Conservation (phyloP, 768 basidiomycete genomes). For the Lactarius pseudohatsudake region DNA sequence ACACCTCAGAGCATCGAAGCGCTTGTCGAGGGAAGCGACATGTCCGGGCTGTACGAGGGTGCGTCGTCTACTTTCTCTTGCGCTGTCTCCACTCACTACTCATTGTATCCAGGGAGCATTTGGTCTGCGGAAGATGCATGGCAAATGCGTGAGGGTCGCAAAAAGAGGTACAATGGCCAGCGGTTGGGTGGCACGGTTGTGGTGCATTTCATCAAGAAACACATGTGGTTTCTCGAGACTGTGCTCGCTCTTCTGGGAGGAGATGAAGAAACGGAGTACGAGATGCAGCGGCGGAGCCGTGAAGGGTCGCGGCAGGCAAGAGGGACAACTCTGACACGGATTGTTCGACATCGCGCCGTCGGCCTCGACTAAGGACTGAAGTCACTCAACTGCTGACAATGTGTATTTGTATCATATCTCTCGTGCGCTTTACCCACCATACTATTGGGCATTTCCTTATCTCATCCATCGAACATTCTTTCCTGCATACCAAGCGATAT, state of each 20-base stretch:
- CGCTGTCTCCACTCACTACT: constrained; percentile 9
- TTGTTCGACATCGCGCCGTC: constrained; percentile 1
- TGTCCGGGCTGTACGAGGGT: constrained; percentile 74
- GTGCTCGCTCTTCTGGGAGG: constrained; percentile 83
- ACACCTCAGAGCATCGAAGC: constrained; percentile 80
- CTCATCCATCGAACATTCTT: constrained; percentile 1
- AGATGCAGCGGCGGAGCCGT: constrained; percentile 29
- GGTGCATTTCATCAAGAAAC: constrained; percentile 97
- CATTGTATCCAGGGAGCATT: constrained; percentile 46
- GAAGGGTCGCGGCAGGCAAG: neutral
- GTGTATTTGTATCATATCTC: constrained; percentile 25
- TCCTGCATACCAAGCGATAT: neutral
- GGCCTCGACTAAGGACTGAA: neutral
- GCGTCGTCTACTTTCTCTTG: constrained; percentile 18
- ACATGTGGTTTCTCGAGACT: constrained; percentile 95
- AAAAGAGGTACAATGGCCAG: constrained; percentile 58
- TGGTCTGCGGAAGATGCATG: constrained; percentile 66
- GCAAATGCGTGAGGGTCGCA: constrained; percentile 69
- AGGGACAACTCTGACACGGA: neutral
- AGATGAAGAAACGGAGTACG: constrained; percentile 62
- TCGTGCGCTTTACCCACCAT: constrained; percentile 8
- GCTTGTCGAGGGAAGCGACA: constrained; percentile 86
- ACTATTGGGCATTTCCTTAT: neutral
- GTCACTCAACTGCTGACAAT: constrained; percentile 7
- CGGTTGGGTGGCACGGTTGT: constrained; percentile 91